phyloP scores from a whole-genome alignment of 139 green algal genomes.

The Penium margaritaceum region DNA sequence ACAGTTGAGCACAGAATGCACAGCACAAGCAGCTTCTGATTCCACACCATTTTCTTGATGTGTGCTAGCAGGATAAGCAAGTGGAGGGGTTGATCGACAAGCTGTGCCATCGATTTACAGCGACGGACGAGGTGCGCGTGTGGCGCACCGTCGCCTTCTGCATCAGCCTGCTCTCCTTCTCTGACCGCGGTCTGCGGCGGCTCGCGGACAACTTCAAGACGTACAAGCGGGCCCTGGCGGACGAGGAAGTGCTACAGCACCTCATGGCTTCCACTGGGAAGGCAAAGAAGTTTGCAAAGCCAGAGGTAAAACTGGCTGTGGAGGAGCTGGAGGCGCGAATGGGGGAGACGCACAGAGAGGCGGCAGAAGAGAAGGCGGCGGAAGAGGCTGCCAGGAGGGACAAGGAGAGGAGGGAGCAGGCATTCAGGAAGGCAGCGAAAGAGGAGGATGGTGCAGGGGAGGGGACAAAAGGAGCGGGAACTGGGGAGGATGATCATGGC shows the following conservation, averaged over 20 bases:
- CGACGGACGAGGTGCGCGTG: constrained; percentile 44
- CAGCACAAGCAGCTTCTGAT: no score
- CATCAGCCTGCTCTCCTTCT: constrained; percentile 66
- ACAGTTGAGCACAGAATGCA: neutral
- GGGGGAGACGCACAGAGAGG: constrained; percentile 23
- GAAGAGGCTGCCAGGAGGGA: neutral
- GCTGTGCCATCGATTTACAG: constrained; percentile 61
- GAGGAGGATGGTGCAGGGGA: neutral
- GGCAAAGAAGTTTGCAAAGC: constrained; percentile 49
- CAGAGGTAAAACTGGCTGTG: constrained; percentile 22
- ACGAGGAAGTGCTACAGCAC: constrained; percentile 54
- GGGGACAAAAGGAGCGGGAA: neutral
- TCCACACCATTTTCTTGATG: constrained; percentile 4
- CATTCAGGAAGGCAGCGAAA: neutral
- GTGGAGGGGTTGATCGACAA: constrained; percentile 67
- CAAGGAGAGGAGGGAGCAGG: neutral
- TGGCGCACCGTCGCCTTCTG: constrained; percentile 81
- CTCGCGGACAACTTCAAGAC: constrained; percentile 64
- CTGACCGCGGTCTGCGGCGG: constrained; percentile 70
- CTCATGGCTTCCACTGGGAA: constrained; percentile 31
- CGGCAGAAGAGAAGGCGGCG: constrained; percentile 24
- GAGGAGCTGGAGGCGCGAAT: constrained; percentile 42
- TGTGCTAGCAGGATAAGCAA: constrained; percentile 58
- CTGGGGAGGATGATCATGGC: neutral
- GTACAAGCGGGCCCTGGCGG: constrained; percentile 70